Evolutionary conservation across 2,329 filamentous ascomycete species (phyloP).

Genomic region (Sarocladium kiliense): DNA sequence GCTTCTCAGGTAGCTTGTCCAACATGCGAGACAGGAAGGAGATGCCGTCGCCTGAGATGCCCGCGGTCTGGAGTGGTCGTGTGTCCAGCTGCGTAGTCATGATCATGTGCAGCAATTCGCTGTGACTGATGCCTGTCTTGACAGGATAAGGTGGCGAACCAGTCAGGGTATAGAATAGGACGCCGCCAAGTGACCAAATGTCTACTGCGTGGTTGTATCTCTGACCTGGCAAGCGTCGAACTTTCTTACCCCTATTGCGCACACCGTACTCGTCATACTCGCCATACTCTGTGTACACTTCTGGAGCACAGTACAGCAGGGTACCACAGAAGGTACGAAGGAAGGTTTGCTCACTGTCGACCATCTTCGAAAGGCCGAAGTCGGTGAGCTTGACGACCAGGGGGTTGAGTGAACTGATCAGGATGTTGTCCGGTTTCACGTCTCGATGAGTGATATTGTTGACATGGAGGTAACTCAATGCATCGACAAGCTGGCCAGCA

Average conservation of each 20-base stretch:
- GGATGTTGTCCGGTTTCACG: constrained; percentile 96
- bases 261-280: constrained; percentile 68
- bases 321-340: constrained; percentile 96
- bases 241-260: constrained; percentile 56
- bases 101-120: constrained; percentile 76
- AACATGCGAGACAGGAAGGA: constrained; percentile 77
- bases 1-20: constrained; percentile 69
- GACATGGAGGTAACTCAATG: constrained; percentile 78
- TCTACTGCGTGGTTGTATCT: constrained; percentile 91
- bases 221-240: constrained; percentile 51
- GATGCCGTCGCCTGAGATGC: constrained; percentile 62
- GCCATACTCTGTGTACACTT: constrained; percentile 76
- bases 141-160: constrained; percentile 76
- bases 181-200: constrained; percentile 92
- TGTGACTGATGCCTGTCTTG: constrained; percentile 68
- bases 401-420: constrained; percentile 69
- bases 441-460: constrained; percentile 96
- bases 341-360: constrained; percentile 85
- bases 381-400: constrained; percentile 88
- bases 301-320: constrained; percentile 89
- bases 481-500: constrained; percentile 71
- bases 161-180: constrained; percentile 83
- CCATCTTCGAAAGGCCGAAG: constrained; percentile 93
- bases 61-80: constrained; percentile 50
- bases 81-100: constrained; percentile 73